Evolutionary conservation across 495 filamentous ascomycete genomes (phyloP), one percentile per base, ranked within the genome.

Genomic region (Penicillium mononematosum): DNA sequence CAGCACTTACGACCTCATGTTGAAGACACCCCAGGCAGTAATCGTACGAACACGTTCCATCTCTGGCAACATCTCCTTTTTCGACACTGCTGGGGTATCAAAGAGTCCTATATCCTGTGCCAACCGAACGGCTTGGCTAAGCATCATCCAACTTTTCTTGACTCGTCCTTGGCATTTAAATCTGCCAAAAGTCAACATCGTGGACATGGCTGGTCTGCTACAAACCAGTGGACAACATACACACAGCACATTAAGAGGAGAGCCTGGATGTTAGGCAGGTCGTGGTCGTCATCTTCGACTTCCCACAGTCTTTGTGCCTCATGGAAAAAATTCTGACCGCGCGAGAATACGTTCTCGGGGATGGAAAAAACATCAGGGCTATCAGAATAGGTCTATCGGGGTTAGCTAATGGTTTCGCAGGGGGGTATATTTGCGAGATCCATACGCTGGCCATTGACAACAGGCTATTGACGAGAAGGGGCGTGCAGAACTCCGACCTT

Each of bases 301-400:
- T 58, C 63, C 69, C 70, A 72, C 36, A 72, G 36, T 38, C 58
- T 55, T 56, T 77, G 69, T 24, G 74, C 73, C 56, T 75, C 74
- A 1, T 50, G 29, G 27, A 69, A 65, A 25, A 77, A 77, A 9
- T 58, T 49, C 24, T 65, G 54, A 1, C 74, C 74, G 25, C 67
- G 62, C n/a, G 69, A 70, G 29, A 62, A 60, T n/a, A 56, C 36
- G 45, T 74, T 56, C 1, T 61, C 64, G 8, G 58, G 53, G 31
- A 63, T 43, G 17, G 66, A 66, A 20, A 71, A 60, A 4, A 87
- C 66, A 8, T 81, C 80, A 1, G 79, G 67, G 47, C 82, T 77
- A 53, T 84, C 74, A 5, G 83, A 81, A 51, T 74, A 67, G 14
- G 57, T 58, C 73, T 75, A 45, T 29, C 24, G 3, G 10, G 1